These are phyloP conservation scores for Neonectria sp. DNA, from an alignment of 2,329 filamentous ascomycete species.

Conservation along the genomic window DNA sequence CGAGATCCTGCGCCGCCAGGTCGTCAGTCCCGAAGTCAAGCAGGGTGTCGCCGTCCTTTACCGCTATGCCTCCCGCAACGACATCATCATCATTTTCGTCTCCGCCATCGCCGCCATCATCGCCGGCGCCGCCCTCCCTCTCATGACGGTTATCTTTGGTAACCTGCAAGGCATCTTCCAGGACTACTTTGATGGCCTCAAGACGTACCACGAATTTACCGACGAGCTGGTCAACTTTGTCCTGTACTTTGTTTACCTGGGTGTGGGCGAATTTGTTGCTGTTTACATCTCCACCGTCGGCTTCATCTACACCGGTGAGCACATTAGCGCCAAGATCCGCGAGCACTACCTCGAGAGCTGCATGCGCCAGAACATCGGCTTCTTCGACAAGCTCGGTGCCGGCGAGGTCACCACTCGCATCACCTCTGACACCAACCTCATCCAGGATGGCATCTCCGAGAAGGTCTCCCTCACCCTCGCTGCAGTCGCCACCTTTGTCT, in stretches of 20 bases:
- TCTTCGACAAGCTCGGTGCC: conserved; percentile 92
- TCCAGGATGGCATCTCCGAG: conserved; percentile 94
- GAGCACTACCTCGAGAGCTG: conserved; percentile 88
- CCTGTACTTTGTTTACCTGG: conserved; percentile 89
- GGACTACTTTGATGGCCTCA: conserved; percentile 66
- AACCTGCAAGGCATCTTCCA: conserved; percentile 81
- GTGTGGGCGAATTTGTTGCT: conserved; percentile 83
- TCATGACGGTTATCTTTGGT: conserved; percentile 89
- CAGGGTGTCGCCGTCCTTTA: conserved; percentile 77
- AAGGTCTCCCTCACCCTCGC: conserved; percentile 86
- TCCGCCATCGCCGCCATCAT: conserved; percentile 77
- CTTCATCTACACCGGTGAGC: conserved; percentile 90
- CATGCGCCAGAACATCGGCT: conserved; percentile 90
- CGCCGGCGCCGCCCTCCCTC: conserved; percentile 81
- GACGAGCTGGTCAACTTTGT: conserved; percentile 74
- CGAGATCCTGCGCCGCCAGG: conserved; percentile 77
- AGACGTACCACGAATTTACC: conserved; percentile 70
- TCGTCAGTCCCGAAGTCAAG: conserved; percentile 75
- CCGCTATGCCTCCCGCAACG: conserved; percentile 78
- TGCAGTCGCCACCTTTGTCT: conserved; percentile 85
- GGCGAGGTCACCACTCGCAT: conserved; percentile 96
- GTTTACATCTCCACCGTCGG: conserved; percentile 87
- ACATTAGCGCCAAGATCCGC: conserved; percentile 84
- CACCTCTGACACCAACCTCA: conserved; percentile 92
- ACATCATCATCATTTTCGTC: conserved; percentile 74